Base-by-base conservation (phyloP, 257 asterid species). In the Fraxinus pennsylvanica region DNA sequence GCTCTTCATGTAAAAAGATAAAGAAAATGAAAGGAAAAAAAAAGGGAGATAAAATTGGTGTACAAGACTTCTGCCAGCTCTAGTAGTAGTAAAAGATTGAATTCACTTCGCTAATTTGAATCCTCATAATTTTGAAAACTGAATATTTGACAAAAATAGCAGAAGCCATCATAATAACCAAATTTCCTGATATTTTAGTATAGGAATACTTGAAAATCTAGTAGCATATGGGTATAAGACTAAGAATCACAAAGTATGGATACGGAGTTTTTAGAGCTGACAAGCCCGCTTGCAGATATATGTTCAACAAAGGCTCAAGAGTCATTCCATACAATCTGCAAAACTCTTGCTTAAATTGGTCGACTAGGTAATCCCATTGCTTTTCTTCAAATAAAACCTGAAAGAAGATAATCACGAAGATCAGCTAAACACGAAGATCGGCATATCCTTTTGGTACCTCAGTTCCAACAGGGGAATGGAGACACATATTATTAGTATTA, bases 251-350 rank as follows among this genome's bases (percentile, higher is more conserved):
- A 39, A 50, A 36, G 80, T 14, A 61, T n/a, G 98, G 99, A 96
- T 96, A 96, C 97, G 99, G 98, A 71, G 99, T 96, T 91, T 96
- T 96, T 83, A 96, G 74, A 19, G 98, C 98, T 33, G 96, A 94
- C 82, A 96, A 82, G 81, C 99, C 99, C 9, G 98, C 99, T 87
- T 96, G 98, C 74, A 96, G 96, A 88, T 85, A 96, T 76, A 96
- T 96, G 77, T 90, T 91, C 86, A 96, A 85, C 86, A 91, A 83
- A 27, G 99, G 99, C 90, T 96, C 97, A 0, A 88, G 90, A 43
- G 97, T 92, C 97, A 96, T 96, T 89, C 98, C 99, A 84, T 94
- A 96, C 81, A 94, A 87, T 87, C 84, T 92, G 91, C 92, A 94
- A 84, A 96, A 96, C 86, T 96, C 99, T 84, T 94, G 97, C 82